phyloP scores from a whole-genome alignment of 805 yeast genomes.

The Candida ponderosae region DNA sequence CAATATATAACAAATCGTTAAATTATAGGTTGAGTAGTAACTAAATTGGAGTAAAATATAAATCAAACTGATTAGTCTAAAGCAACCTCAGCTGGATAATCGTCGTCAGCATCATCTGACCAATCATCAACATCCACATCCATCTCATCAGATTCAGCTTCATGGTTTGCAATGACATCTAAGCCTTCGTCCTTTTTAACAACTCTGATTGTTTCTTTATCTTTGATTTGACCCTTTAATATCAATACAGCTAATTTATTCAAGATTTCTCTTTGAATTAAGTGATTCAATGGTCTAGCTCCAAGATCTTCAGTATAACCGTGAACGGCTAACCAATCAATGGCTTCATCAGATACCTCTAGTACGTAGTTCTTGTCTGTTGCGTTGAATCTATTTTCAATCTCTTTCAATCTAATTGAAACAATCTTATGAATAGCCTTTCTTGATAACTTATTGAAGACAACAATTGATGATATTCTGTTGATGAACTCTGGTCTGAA shows the following conservation, averaged over 20 bases:
- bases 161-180: constrained; percentile 83
- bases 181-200: constrained; percentile 50
- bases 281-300: constrained; percentile 91
- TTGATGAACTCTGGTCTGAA: constrained; percentile 97
- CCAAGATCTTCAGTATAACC: constrained; percentile 94
- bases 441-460: constrained; percentile 87
- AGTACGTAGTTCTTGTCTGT: constrained; percentile 75
- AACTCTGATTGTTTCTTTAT: constrained; percentile 79
- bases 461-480: constrained; percentile 88
- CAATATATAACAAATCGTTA: too few species aligned
- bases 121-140: constrained; percentile 50
- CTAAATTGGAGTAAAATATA: too few species aligned
- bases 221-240: constrained; percentile 77
- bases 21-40: too few species aligned
- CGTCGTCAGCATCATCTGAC: constrained; percentile 55
- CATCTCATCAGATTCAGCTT: constrained; percentile 40
- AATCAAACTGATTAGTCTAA: constrained; percentile 4
- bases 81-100: constrained; percentile 20
- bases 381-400: constrained; percentile 75
- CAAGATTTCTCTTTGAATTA: constrained; percentile 82
- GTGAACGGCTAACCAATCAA: constrained; percentile 71
- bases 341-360: constrained; percentile 66
- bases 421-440: constrained; percentile 92
- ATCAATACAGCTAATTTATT: constrained; percentile 86
- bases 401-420: constrained; percentile 73